Base-by-base conservation (phyloP, 2,329 filamentous ascomycete genomes). In the Ophiostoma piceae region DNA sequence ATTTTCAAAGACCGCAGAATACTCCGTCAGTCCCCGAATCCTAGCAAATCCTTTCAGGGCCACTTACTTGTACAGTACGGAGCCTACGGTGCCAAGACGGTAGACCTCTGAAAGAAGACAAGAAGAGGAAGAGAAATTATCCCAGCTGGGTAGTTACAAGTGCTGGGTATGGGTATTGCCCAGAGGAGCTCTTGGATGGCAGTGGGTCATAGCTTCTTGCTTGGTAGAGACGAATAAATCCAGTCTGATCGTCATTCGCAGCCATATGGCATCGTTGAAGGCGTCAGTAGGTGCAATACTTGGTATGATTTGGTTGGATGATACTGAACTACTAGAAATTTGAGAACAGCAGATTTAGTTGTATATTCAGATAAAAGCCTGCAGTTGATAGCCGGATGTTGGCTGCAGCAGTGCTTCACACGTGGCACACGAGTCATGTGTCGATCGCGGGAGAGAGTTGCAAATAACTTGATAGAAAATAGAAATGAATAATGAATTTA, bases 221-320 rank as follows among this genome's bases (percentile, higher is more conserved):
- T 11, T 37, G 9, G 35, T 37, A 37, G 9, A 37, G 39, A n/a
- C n/a, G n/a, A 57, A 12, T 26, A 57, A 4, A 26, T 57, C 51
- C 51, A 14, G 22, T 14, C 51, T 26, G 51, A 26, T 57, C 51
- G 22, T 32, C 57, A 64, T 62, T 35, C 57, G 11, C 9, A n/a
- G 29, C 57, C 57, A 62, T 35, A 62, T 62, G 57, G 57, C 57
- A 62, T 35, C 57, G 57, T 35, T 16, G 57, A 62, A 62, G 57
- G 29, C 57, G 57, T 35, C 12, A 29, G 26, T 1, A 29, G 26
- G 26, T 29, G 26, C 26, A 29, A 29, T 29, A 29, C 26, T 29
- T 29, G 26, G 26, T 29, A 29, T 29, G 26, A 29, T 29, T 29
- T 29, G 26, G 26, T 29, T 29, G 26, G 26, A 29, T 29, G 26